Base-by-base conservation (phyloP, 805 yeast genomes). In the Gaillardinia entomophila region DNA sequence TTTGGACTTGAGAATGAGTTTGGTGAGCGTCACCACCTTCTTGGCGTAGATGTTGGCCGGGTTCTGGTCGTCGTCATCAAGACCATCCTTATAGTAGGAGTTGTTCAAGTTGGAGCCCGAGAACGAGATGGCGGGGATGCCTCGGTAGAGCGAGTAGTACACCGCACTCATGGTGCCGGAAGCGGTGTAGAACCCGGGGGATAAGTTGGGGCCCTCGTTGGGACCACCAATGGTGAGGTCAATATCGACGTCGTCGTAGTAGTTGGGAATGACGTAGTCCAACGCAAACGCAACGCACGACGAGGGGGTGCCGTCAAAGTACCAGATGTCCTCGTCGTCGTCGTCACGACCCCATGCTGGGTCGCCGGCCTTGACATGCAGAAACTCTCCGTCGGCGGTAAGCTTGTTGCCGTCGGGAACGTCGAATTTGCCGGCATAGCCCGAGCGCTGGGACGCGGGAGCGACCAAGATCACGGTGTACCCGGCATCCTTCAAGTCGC, bases 311-410 rank as follows among this genome's bases (percentile, higher is more conserved):
- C 57, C 58, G 37, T 53, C 48, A 37, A 53, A 51, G 41, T 51
- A 53, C 57, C 58, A 50, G 30, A 51, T 34, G 42, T 53, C 44
- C 30, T 44, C 36, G 45, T 69, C 71, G 29, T 38, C 25, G 13
- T 14, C 53, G 40, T 73, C 78, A 37, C 68, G 70, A 30, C 76
- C 79, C 78, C 78, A 75, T 16, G 76, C 62, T 39, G 77, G 75
- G 16, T 63, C 60, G 24, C 79, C 80, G 1, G 49, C 53, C 38
- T 62, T 60, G 37, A 65, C 68, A 49, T 71, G 71, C 24, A 48
- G 50, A 42, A 73, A 75, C 36, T 66, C 71, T 32, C 73, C 78
- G 39, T 71, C 66, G 12, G 59, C 53, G 30, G 58, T 51, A 42
- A 72, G 58, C 18, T 49, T 61, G 27, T 55, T 49, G 16, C 64